phyloP scores from a whole-genome alignment of 345 rosid genomes.

The Arabidopsis thaliana region DNA sequence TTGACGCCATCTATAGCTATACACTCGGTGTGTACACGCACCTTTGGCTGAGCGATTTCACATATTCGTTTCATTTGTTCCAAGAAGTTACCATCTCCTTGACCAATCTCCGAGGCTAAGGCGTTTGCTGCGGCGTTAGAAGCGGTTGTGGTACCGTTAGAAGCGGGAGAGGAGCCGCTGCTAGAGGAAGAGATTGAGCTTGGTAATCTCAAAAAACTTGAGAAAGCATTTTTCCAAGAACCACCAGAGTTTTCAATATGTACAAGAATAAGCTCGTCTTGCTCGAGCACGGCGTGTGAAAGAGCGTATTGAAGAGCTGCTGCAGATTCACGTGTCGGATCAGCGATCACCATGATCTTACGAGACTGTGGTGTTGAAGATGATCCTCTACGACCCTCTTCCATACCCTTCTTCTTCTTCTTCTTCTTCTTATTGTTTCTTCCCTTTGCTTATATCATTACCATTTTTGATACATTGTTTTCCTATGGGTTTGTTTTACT shows the following conservation, averaged over 20 bases:
- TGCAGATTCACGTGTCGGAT: constrained; percentile 68
- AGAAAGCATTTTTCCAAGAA: constrained; percentile 65
- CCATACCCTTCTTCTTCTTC: constrained; percentile 40
- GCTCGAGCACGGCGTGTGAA: constrained; percentile 67
- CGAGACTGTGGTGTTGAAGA: constrained; percentile 48
- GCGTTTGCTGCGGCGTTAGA: not conserved
- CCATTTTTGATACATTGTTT: constrained; percentile 6
- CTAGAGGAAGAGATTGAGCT: constrained; percentile 39
- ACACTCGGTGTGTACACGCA: constrained; percentile 49
- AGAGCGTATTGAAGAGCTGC: constrained; percentile 77
- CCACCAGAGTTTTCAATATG: constrained; percentile 51
- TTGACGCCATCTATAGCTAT: constrained; percentile 56
- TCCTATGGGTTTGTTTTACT: not conserved
- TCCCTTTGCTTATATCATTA: constrained; percentile 28
- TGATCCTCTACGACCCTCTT: constrained; percentile 42
- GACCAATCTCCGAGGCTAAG: constrained; percentile 46
- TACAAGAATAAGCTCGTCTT: constrained; percentile 68
- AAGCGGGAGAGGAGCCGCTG: constrained; percentile 21
- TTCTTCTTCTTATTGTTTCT: not conserved
- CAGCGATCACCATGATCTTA: constrained; percentile 76
- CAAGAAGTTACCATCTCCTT: constrained; percentile 58
- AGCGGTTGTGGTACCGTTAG: not conserved
- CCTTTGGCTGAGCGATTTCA: constrained; percentile 64
- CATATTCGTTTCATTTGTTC: constrained; percentile 72
- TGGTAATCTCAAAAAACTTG: constrained; percentile 54